Evolutionary conservation across 345 rosid species (phyloP), one percentile per base, ranked within the genome.

Genomic region (Populus euphratica): DNA sequence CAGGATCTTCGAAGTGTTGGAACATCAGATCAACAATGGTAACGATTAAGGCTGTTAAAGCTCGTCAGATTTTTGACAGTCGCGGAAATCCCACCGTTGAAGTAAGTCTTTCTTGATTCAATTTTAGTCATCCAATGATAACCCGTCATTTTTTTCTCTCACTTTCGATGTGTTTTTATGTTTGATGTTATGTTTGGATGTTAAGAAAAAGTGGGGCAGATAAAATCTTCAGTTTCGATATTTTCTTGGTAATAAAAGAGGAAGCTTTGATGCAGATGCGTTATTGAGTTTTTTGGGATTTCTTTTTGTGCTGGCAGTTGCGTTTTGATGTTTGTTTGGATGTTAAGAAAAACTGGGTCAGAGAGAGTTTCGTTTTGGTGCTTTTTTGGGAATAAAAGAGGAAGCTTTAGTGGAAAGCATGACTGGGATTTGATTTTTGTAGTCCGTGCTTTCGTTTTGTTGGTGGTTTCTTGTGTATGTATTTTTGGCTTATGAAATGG

Each of bases 31-130:
- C 54, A 8, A 38, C 64, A 76, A 80, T 80, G 83, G 80, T 91
- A 5, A 87, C 91, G 13, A 94, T 94, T 79, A 78, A 81, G 78
- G 74, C 27, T 77, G 86, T 94, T 77, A 90, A 90, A 69, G 98
- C 98, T 39, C 86, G 98, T 77, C 98, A 94, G 90, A 94, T 94
- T 84, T 94, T 91, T 82, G 98, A 94, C 86, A 94, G 98, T 91
- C 98, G 98, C 84, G 98, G 98, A 29, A 94, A 94, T 50, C 98
- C 98, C 35, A 94, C 98, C 65, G 98, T 94, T 20, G 98, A 94
- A 93, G 98, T 94, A 50, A 74, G 80, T 74, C 21, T 50, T 78
- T 49, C 68, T 61, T 68, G 21, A n/a, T 61, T 59, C 54, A 18
- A 47, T 59, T 25, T 17, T 17, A 68, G 16, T 59, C 64, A 72